Percentiles rank a stretch among this genome's conserved stretches.
Evolutionary conservation across 768 basidiomycete genomes (phyloP).

Genomic region (Pisolithus orientalis): DNA sequence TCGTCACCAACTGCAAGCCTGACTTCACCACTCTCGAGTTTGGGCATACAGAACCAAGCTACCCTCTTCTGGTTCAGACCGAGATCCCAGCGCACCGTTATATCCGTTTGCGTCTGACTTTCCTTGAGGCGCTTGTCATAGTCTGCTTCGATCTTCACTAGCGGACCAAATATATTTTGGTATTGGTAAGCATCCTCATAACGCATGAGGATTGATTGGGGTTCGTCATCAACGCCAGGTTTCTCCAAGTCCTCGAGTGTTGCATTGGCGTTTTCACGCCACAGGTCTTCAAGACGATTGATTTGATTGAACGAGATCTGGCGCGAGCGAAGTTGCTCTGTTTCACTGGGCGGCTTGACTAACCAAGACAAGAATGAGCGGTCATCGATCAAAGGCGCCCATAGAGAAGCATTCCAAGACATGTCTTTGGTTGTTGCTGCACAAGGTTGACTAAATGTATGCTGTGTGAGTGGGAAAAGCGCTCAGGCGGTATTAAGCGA

Average conservation of each 20-base stretch:
- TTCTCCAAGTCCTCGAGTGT: constrained; percentile 96
- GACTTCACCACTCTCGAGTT: constrained; percentile 97
- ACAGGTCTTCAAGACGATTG: constrained; percentile 94
- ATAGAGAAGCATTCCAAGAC: constrained; percentile 95
- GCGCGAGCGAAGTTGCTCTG: constrained; percentile 91
- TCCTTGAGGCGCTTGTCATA: constrained; percentile 98
- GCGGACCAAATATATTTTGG: constrained; percentile 97
- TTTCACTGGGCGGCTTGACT: constrained; percentile 94
- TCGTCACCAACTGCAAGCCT: constrained; percentile 96
- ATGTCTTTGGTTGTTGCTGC: constrained; percentile 97
- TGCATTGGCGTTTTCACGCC: constrained; percentile 93
- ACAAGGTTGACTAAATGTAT: constrained; percentile 77
- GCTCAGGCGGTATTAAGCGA: not conserved
- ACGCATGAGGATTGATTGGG: constrained; percentile 80
- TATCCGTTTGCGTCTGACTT: constrained; percentile 96
- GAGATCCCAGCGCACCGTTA: constrained; percentile 94
- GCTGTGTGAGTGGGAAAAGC: not conserved
- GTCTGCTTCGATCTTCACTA: constrained; percentile 99
- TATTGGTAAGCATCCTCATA: constrained; percentile 99
- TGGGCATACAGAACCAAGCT: constrained; percentile 96
- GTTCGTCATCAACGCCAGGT: constrained; percentile 96
- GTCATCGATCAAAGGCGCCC: constrained; percentile 98
- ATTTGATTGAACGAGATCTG: constrained; percentile 98
- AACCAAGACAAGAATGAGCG: constrained; percentile 99
- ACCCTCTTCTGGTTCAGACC: constrained; percentile 98